phyloP scores from a whole-genome alignment of 1,284 basidiomycete species.

The Melanopsichium pennsylvanicum region DNA sequence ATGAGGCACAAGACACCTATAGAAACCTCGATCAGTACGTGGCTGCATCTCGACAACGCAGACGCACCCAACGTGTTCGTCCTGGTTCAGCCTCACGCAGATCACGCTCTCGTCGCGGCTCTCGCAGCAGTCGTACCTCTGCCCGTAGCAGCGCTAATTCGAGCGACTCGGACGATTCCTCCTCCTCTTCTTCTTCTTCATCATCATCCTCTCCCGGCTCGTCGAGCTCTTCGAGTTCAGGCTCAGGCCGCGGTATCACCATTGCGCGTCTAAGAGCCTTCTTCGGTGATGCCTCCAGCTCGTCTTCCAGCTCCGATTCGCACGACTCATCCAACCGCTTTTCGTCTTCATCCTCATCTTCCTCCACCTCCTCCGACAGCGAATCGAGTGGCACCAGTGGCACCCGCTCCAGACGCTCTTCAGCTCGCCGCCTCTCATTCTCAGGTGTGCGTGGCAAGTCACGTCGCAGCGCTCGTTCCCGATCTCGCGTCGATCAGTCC shows the following conservation, averaged over 20 bases:
- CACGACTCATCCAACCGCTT: conserved; percentile 28
- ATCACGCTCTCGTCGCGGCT: conserved; percentile 27
- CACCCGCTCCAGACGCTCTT: conserved; percentile 29
- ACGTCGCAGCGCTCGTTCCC: conserved; percentile 14
- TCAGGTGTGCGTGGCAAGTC: conserved; percentile 20
- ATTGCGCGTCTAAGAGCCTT: conserved; percentile 61
- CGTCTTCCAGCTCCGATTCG: conserved; percentile 37
- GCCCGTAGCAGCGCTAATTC: conserved; percentile 35
- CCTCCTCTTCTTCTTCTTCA: conserved; percentile 31
- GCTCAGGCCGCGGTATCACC: conserved; percentile 50
- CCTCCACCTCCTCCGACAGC: conserved; percentile 19
- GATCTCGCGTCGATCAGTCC: conserved; percentile 33
- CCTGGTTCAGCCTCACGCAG: conserved; percentile 1
- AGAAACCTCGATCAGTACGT: conserved; percentile 61
- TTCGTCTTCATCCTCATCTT: conserved; percentile 28
- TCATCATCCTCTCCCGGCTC: conserved; percentile 26
- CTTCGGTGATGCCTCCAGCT: conserved; percentile 58
- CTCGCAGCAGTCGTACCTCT: conserved; percentile 40
- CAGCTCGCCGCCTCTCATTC: conserved; percentile 31
- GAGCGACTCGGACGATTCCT: conserved; percentile 34
- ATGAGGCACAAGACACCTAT: conserved; percentile 57
- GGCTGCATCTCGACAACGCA: conserved; percentile 42
- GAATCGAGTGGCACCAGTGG: conserved; percentile 25
- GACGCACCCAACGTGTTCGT: conserved; percentile 26
- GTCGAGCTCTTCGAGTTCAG: conserved; percentile 32